Evolutionary conservation across 352 stramenopile species (phyloP).

Genomic region (Phytophthora ramorum): DNA sequence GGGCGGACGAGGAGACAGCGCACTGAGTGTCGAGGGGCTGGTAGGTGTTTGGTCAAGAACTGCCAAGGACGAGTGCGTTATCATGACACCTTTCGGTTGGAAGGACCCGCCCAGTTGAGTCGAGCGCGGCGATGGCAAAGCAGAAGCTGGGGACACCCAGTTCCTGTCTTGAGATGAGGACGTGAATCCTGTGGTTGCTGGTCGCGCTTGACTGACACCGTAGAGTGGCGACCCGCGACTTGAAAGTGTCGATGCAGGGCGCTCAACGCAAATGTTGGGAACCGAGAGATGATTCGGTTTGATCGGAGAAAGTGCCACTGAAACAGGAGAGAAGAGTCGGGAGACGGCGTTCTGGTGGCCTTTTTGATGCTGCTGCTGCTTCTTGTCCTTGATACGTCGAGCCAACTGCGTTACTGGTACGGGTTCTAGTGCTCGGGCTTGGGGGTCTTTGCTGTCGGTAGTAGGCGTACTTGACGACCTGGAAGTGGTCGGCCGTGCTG

Average conservation of each 20-base stretch:
- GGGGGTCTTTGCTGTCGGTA: slow-evolving; percentile 14
- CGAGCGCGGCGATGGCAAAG: slow-evolving; percentile 8
- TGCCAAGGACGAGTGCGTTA: not conserved
- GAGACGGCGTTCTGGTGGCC: slow-evolving; percentile 17
- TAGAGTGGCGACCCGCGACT: slow-evolving; percentile 21
- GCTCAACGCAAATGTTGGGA: slow-evolving; percentile 8
- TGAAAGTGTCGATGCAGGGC: not conserved
- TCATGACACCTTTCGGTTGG: slow-evolving; percentile 17
- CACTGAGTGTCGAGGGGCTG: not conserved
- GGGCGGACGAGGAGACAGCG: slow-evolving; percentile 19
- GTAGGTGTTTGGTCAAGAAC: not conserved
- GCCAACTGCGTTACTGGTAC: slow-evolving; percentile 51
- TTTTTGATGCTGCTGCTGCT: slow-evolving; percentile 41
- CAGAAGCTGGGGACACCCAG: not conserved
- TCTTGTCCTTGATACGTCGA: slow-evolving; percentile 60
- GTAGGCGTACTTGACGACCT: slow-evolving; percentile 4
- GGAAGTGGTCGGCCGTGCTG: slow-evolving; percentile 21
- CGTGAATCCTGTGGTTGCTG: not conserved
- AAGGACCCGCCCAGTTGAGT: slow-evolving; percentile 30
- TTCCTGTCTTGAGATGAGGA: slow-evolving; percentile 9
- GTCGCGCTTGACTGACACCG: slow-evolving; percentile 8
- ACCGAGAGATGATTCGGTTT: slow-evolving; percentile 2
- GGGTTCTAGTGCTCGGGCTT: slow-evolving; percentile 31
- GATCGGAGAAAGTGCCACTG: not conserved
- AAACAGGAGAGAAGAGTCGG: slow-evolving; percentile 23